These are phyloP conservation scores for Parasarocladium wereldwijsianum DNA, from an alignment of 2,329 filamentous ascomycete species.

Conservation along the genomic window DNA sequence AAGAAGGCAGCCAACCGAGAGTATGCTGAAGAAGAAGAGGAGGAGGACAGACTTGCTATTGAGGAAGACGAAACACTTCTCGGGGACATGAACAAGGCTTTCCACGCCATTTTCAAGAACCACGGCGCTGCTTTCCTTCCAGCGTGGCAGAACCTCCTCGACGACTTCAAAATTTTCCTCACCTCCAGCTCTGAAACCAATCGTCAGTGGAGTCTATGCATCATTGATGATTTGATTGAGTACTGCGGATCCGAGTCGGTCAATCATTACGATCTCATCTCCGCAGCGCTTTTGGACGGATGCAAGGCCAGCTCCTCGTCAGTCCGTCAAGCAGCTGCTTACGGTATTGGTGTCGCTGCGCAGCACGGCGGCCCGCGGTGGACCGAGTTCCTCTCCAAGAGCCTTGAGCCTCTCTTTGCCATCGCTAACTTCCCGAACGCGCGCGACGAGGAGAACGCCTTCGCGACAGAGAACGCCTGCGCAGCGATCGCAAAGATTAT, in stretches of 20 bases:
- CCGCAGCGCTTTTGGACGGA: conserved; percentile 72
- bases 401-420: conserved; percentile 71
- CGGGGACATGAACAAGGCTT: conserved; percentile 99
- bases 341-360: conserved; percentile 89
- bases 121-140: conserved; percentile 74
- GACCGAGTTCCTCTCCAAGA: conserved; percentile 72
- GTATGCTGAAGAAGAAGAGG: conserved; percentile 78
- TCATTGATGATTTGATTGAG: conserved; percentile 95
- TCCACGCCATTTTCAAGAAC: conserved; percentile 98
- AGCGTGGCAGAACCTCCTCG: conserved; percentile 73
- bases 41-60: conserved; percentile 78
- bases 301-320: conserved; percentile 76
- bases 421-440: conserved; percentile 69
- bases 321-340: conserved; percentile 89
- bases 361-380: conserved; percentile 80
- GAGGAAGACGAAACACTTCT: conserved; percentile 95
- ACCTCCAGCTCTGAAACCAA: conserved; percentile 73
- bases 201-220: conserved; percentile 96
- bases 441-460: conserved; percentile 83
- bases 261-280: conserved; percentile 74
- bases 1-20: conserved; percentile 60
- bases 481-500: conserved; percentile 95
- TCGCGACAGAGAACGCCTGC: conserved; percentile 93
- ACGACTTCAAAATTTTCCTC: conserved; percentile 77
- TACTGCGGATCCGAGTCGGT: conserved; percentile 86